A percentile compares a stretch with the other conserved stretches of the same genome.
Conservation (phyloP, 257 asterid genomes). For the Solanum bukasovii region DNA sequence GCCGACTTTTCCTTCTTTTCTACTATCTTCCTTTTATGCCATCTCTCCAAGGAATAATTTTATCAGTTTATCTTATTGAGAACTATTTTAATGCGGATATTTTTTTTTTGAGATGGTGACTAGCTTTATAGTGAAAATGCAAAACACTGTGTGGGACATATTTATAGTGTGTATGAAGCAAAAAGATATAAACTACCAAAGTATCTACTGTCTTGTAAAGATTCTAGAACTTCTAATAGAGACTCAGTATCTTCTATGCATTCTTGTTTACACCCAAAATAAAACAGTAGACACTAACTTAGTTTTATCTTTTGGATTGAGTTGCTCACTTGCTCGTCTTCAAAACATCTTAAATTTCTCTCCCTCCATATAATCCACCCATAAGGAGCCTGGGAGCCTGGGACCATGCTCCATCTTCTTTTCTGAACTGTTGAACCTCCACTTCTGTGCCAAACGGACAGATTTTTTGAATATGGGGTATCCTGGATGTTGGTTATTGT, state of each 20-base stretch:
- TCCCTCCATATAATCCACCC: background rate
- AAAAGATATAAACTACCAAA: background rate
- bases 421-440: background rate
- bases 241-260: background rate
- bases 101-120: background rate
- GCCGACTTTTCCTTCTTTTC: background rate
- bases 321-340: background rate
- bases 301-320: background rate
- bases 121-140: background rate
- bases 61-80: background rate
- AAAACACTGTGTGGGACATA: background rate
- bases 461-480: background rate
- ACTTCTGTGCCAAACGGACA: background rate
- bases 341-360: background rate
- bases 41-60: background rate
- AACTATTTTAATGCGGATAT: background rate
- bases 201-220: background rate
- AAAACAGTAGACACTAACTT: background rate
- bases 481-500: background rate
- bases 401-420: background rate
- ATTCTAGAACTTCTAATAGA: background rate
- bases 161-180: background rate
- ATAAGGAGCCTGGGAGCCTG: background rate
- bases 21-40: background rate
- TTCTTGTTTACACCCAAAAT: background rate